Base-by-base conservation (phyloP, 805 yeast genomes). In the Torulaspora gathmanii region DNA sequence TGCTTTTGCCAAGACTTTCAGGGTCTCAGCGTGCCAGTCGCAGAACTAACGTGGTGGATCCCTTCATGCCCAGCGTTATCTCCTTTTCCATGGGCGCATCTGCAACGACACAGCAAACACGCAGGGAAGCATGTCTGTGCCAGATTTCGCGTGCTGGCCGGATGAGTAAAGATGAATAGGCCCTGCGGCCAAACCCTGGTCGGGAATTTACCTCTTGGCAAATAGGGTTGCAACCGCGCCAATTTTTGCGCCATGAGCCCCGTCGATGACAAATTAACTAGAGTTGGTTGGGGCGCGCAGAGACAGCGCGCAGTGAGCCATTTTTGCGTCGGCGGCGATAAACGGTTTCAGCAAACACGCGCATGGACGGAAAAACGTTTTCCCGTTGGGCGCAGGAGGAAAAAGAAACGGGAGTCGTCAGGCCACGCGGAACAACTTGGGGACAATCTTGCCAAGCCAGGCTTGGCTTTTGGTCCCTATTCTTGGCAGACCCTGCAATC, bases 1-100 rank as follows among this genome's bases (percentile, higher is more conserved):
- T 31, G 39, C 29, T 36, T 34, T 36, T 36, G 39, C 39, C 39
- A 36, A 36, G 39, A 36, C 39, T 36, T 36, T 36, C 39, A 36
- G 39, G 39, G 39, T 36, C 39, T 36, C 20, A 11, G 17, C 34
- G 34, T 31, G 34, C 33, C 17, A 13, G 7, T 29, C 33, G 10
- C 10, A 7, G 8, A n/a, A 16, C n/a, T 17, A 29, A 29, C 25
- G 25, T 22, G 25, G 25, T 10, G 25, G 25, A 22, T 10, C 25
- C 25, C 6, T 22, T 22, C 8, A 22, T 4, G 25, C 25, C 25
- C 25, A 22, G 30, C 30, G 30, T n/a, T 27, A 27, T 11, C 30
- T 27, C 30, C 30, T 27, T 27, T 27, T 9, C 30, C 13, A 5
- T 22, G 25, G 22, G 6, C 22, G 25, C 25, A n/a, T n/a, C 8